Evolutionary conservation across 139 green algal species (phyloP), one percentile per base, ranked within the genome.

Genomic region (Auxenochlorella protothecoides): DNA sequence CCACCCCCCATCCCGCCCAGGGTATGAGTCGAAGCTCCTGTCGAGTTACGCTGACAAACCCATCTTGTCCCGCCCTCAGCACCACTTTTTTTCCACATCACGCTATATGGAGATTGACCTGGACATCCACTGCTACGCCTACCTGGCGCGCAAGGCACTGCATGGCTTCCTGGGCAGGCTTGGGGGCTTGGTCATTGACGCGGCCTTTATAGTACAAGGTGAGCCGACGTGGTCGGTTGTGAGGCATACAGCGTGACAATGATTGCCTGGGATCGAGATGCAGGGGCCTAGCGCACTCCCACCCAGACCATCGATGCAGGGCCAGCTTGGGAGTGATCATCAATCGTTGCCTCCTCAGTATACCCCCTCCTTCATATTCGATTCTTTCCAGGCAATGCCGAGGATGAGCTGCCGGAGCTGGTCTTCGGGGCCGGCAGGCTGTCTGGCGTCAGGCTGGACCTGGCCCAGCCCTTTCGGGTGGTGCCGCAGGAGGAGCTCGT

Each of bases 41-140:
- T 15, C 65, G 5, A 89, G 77, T 61, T 96, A 96, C 83, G 93
- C 94, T 64, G 88, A 92, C 61, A 96, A 96, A 79, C 91, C 91
- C 10, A 74, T 96, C 53, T 77, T 96, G 4, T 90, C 88, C 3
- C 82, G 86, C 5, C 91, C 90, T 4, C 90, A 96, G 81, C 87
- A 94, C 15, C 59, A 65, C 15, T 71, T 59, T 63, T 71, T 5
- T 63, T 63, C 66, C 63, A 53, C 53, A 15, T 69, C 70, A 3
- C 66, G 83, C 61, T 93, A 93, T 75, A 65, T 92, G 12, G 88
- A 95, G 81, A 78, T 97, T 0, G 88, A 94, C 79, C 62, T 97
- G 44, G 86, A 97, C 76, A 76, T 97, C 12, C 91, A 97, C 80
- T 71, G 55, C 51, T 96, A 95, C 66, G 85, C 89, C 4, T 97